phyloP scores from a whole-genome alignment of 1,139 yeast species.

The Suhomyces wounanorum region DNA sequence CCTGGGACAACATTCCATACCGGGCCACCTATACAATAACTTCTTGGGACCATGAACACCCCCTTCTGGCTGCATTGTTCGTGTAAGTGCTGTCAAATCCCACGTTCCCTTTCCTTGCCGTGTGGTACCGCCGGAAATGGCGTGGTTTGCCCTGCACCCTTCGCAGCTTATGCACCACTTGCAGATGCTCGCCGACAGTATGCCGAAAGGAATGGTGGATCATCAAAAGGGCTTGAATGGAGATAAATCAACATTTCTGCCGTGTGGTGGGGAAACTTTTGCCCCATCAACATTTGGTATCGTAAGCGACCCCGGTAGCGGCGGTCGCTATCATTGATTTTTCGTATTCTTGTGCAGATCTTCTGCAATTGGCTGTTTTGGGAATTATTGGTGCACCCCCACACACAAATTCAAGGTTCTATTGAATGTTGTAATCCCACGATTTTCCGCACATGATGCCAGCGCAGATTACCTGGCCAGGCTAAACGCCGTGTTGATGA shows the following conservation, averaged over 20 bases:
- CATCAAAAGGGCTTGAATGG: too few species aligned
- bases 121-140: neutral
- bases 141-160: neutral
- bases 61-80: neutral
- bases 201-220: neutral
- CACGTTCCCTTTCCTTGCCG: neutral
- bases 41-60: too few species aligned
- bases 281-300: neutral
- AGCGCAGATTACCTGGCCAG: neutral
- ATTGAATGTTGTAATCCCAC: neutral
- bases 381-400: neutral
- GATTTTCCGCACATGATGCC: neutral
- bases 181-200: neutral
- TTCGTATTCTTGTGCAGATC: neutral
- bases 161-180: neutral
- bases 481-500: neutral
- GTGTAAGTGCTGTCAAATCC: neutral
- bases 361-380: neutral
- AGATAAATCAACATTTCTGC: too few species aligned
- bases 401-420: neutral
- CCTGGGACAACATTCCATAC: too few species aligned
- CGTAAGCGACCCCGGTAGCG: neutral
- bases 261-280: neutral
- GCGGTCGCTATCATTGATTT: neutral
- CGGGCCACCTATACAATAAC: too few species aligned